These are phyloP conservation scores for Aspergillus floridensis DNA, from an alignment of 2,329 filamentous ascomycete species.

Conservation along the genomic window DNA sequence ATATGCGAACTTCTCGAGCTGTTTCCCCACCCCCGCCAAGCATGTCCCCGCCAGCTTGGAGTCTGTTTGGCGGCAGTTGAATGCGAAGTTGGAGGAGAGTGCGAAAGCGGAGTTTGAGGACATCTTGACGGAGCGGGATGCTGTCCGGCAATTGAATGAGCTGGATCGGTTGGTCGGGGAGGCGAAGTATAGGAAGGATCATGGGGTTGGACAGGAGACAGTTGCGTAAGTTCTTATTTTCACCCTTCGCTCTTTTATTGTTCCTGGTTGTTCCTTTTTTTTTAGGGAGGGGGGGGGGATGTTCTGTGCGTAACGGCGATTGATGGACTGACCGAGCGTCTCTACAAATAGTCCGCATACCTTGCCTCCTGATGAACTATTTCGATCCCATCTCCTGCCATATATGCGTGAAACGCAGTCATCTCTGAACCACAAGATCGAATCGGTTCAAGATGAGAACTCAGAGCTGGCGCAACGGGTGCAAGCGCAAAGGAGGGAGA, in stretches of 20 bases:
- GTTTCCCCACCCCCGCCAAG: constrained; percentile 61
- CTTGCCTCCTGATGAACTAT: constrained; percentile 55
- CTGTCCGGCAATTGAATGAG: constrained; percentile 58
- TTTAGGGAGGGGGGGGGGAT: not conserved
- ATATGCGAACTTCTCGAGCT: constrained; percentile 60
- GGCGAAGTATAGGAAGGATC: constrained; percentile 54
- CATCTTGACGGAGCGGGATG: constrained; percentile 56
- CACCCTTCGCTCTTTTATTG: not conserved
- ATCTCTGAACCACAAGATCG: constrained; percentile 51
- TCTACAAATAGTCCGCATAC: constrained; percentile 53
- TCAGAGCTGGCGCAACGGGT: constrained; percentile 52
- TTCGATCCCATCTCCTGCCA: constrained; percentile 58
- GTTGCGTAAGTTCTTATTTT: constrained; percentile 46
- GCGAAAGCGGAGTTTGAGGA: constrained; percentile 61
- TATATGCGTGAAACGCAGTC: constrained; percentile 52
- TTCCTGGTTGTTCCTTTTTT: not conserved
- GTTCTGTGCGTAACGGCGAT: not conserved
- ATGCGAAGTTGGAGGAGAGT: constrained; percentile 56
- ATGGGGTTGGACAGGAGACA: constrained; percentile 35
- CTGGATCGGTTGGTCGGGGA: constrained; percentile 60
- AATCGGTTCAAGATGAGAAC: constrained; percentile 53
- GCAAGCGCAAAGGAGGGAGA: constrained; percentile 55
- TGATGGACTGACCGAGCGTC: not conserved
- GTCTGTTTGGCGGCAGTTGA: constrained; percentile 58
- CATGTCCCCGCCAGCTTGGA: constrained; percentile 57